Percentiles rank a stretch among this genome's conserved stretches.
Conservation (phyloP, 163 green algal species). For the Scenedesmus sp. region DNA sequence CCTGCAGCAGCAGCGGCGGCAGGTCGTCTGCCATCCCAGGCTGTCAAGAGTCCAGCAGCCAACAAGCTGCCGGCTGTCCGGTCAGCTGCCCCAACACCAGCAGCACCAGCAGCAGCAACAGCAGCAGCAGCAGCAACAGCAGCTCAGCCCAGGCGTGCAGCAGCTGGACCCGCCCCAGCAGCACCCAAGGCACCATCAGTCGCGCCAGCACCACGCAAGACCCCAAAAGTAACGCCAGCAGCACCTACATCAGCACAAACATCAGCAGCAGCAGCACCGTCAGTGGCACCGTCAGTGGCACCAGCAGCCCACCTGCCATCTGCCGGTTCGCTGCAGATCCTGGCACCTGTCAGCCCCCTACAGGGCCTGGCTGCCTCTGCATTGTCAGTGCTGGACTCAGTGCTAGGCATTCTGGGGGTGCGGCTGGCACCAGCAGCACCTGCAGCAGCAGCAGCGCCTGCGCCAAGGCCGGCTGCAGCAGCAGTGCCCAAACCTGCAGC, state of each 20-base stretch:
- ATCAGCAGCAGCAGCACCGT: background rate
- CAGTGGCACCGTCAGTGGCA: background rate
- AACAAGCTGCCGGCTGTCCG: background rate
- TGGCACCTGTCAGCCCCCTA: background rate
- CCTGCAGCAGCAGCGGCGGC: constrained; percentile 7
- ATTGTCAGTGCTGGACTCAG: background rate
- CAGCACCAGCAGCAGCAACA: background rate
- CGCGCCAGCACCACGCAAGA: background rate
- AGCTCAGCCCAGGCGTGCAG: background rate
- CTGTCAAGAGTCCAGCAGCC: background rate
- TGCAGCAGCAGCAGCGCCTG: background rate
- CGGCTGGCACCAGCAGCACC: background rate
- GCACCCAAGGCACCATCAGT: background rate
- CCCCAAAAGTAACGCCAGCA: background rate
- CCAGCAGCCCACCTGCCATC: background rate
- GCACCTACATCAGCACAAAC: background rate
- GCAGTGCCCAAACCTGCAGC: background rate
- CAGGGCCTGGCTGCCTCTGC: background rate
- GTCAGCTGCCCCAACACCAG: background rate
- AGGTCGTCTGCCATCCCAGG: background rate
- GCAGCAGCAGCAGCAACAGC: background rate
- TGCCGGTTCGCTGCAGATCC: background rate
- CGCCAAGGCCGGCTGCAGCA: background rate
- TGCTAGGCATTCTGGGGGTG: background rate
- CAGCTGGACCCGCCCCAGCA: background rate